Evolutionary conservation across 495 filamentous ascomycete species (phyloP), one percentile per base, ranked within the genome.

Genomic region (Podospora fimiseda): DNA sequence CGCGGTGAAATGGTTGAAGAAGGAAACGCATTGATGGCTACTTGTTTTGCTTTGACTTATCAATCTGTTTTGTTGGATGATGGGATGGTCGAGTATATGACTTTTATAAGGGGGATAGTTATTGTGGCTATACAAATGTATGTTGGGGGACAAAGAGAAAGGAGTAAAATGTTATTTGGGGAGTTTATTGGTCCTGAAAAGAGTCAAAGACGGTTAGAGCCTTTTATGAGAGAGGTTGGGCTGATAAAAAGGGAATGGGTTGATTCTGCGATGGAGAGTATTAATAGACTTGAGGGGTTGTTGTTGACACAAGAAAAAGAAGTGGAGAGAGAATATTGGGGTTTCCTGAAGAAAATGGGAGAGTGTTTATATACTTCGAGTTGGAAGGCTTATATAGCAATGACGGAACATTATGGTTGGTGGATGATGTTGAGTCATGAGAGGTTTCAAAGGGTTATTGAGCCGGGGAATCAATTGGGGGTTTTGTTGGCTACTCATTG

Each of bases 71-170:
- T 77, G 51, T 74, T 84, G 44, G 68, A 74, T 27, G 82, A 85
- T 65, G 81, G 82, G 11, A 67, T 85, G 50, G 63, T 69, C 22
- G 81, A 85, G 58, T 86, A 80, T 60, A 76, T 82, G 67, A 78
- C 81, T 9, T 84, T 85, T 63, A 74, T 81, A 36, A 71, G 81
- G 22, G 82, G 81, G 16, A 76, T 80, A 54, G 62, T 77, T 33
- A 68, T 82, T 9, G 73, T 86, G 5, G 74, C 74, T 3, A 62
- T 69, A 15, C 71, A 76, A 56, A 80, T 82, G 66, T 67, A 65
- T 43, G 22, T 24, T 3, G n/a, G 22, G 23, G 21, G 16, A 48
- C 61, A 21, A 64, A 62, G 48, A 70, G 70, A 13, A 53, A 65
- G 5, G 39, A n/a, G 16, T 14, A 70, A 69, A 40, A 71, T 79